Conservation (phyloP, 306 rosid genomes). For the Ammopiptanthus mongolicus region DNA sequence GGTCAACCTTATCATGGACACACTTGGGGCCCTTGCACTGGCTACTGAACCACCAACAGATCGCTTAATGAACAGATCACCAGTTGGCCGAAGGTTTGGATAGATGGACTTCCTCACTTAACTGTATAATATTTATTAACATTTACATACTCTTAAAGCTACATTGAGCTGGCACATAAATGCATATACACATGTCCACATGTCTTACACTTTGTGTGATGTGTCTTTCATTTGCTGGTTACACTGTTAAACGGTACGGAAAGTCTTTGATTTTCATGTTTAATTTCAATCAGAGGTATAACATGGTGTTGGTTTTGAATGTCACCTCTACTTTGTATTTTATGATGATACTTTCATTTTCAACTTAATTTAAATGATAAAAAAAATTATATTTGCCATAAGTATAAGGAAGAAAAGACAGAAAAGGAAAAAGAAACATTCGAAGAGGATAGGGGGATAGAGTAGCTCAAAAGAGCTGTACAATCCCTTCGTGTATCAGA, state of each 20-base stretch:
- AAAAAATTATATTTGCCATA: neutral
- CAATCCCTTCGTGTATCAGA: neutral
- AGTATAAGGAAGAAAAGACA: neutral
- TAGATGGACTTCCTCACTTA: slow-evolving; percentile 7
- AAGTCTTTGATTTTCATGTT: neutral
- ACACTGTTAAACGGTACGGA: neutral
- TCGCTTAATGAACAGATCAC: slow-evolving; percentile 74
- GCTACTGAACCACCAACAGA: slow-evolving; percentile 99
- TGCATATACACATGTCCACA: neutral
- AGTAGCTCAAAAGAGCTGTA: neutral
- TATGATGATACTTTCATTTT: neutral
- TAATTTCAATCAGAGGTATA: neutral
- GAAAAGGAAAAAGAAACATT: neutral
- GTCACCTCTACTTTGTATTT: neutral
- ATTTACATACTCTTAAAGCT: neutral
- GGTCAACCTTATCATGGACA: slow-evolving; percentile 99
- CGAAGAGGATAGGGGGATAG: neutral
- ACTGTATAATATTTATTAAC: neutral
- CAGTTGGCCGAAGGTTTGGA: slow-evolving; percentile 91
- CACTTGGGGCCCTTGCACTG: slow-evolving; percentile 96
- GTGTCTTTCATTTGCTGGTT: neutral
- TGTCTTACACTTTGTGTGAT: neutral
- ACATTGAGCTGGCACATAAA: neutral
- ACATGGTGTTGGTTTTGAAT: slow-evolving; percentile 6
- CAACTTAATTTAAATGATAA: neutral